Evolutionary conservation across 1,139 yeast genomes (phyloP).

Genomic region (Williopsis jadinii): DNA sequence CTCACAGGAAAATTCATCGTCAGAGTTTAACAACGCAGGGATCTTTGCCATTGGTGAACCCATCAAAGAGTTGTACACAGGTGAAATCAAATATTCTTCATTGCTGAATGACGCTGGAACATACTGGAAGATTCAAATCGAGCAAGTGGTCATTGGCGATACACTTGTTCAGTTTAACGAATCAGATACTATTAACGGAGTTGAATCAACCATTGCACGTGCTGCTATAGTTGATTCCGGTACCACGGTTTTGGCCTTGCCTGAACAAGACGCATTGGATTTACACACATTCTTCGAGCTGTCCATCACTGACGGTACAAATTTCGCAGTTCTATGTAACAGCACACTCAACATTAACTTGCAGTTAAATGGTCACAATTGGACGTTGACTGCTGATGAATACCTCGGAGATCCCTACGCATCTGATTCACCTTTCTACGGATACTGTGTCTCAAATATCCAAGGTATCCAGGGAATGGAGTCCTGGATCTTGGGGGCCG

Average conservation of each 20-base stretch:
- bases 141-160: conserved; percentile 30
- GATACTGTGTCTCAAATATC: conserved; percentile 60
- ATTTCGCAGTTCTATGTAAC: conserved; percentile 56
- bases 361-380: conserved; percentile 35
- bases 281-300: conserved; percentile 45
- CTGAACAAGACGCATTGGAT: conserved; percentile 46
- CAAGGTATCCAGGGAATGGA: conserved; percentile 41
- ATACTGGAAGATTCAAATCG: conserved; percentile 49
- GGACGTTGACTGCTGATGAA: conserved; percentile 37
- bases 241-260: conserved; percentile 54
- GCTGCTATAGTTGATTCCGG: conserved; percentile 58
- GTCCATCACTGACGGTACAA: conserved; percentile 47
- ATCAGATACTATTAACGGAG: conserved; percentile 16
- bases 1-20: conserved; percentile 6
- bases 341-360: conserved; percentile 33
- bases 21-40: conserved; percentile 15
- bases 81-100: conserved; percentile 36
- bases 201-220: conserved; percentile 25
- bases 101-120: conserved; percentile 32
- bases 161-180: conserved; percentile 27
- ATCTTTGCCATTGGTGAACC: conserved; percentile 39
- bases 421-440: conserved; percentile 28
- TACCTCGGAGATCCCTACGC: conserved; percentile 45
- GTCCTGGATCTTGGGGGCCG: conserved; percentile 50
- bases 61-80: conserved; percentile 33